These are phyloP conservation scores for Geosmithia flava DNA, from an alignment of 2,329 filamentous ascomycete genomes.

Conservation along the genomic window DNA sequence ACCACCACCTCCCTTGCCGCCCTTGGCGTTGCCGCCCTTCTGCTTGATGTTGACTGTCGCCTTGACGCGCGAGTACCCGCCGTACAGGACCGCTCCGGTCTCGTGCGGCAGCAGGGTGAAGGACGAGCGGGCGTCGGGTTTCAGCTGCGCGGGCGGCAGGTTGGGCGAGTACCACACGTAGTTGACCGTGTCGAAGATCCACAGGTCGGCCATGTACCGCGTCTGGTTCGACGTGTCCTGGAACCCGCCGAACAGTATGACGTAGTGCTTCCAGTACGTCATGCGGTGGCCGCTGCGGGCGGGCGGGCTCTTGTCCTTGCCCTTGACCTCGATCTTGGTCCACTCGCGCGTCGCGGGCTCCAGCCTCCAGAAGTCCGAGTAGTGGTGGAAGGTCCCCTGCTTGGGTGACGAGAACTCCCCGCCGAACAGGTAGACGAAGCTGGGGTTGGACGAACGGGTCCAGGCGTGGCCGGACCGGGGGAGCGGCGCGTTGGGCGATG, in stretches of 20 bases:
- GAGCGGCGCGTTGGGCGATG: constrained; percentile 80
- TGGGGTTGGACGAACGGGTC: constrained; percentile 77
- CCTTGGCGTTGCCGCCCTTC: constrained; percentile 11
- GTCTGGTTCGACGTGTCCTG: constrained; percentile 94
- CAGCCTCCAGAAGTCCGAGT: constrained; percentile 95
- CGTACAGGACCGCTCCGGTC: constrained; percentile 77
- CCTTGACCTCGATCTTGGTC: constrained; percentile 73
- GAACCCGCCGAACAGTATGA: constrained; percentile 91
- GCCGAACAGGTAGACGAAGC: constrained; percentile 82
- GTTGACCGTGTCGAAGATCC: constrained; percentile 86
- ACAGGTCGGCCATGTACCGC: constrained; percentile 85
- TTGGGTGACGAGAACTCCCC: constrained; percentile 96
- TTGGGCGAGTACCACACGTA: constrained; percentile 74
- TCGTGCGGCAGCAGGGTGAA: constrained; percentile 91
- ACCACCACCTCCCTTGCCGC: not conserved
- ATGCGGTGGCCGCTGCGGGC: constrained; percentile 88
- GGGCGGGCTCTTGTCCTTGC: constrained; percentile 66
- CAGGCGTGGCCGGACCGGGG: constrained; percentile 90
- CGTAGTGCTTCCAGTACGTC: constrained; percentile 95
- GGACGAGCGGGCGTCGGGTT: constrained; percentile 82
- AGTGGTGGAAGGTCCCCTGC: constrained; percentile 97
- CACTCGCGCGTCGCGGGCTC: constrained; percentile 80
- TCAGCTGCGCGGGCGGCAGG: constrained; percentile 65
- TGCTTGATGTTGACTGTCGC: constrained; percentile 52
- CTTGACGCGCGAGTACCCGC: constrained; percentile 90